phyloP scores from a whole-genome alignment of 805 yeast genomes.

The Zygoascus bituminiphila region DNA sequence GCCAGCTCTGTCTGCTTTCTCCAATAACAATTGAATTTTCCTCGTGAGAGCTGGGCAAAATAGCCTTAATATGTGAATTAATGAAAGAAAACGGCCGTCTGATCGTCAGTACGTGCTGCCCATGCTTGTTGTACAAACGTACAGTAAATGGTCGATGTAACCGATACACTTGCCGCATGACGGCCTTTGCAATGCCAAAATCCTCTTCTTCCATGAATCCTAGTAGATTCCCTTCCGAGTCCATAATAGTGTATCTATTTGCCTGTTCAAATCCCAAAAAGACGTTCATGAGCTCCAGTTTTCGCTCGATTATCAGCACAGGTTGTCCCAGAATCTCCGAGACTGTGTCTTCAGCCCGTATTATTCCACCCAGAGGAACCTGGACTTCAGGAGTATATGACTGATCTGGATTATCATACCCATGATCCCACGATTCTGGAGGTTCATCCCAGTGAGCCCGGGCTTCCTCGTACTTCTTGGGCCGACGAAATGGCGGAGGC shows the following conservation, averaged over 20 bases:
- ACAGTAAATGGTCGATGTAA: slow-evolving; percentile 68
- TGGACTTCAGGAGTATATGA: background rate
- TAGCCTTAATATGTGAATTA: slow-evolving; percentile 76
- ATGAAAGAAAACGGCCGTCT: slow-evolving; percentile 80
- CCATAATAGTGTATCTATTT: slow-evolving; percentile 63
- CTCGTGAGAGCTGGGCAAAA: slow-evolving; percentile 43
- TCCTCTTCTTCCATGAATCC: slow-evolving; percentile 84
- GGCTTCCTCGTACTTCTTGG: background rate
- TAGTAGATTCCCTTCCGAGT: slow-evolving; percentile 60
- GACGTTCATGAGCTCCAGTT: slow-evolving; percentile 80
- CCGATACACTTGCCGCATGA: slow-evolving; percentile 77
- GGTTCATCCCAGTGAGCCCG: background rate
- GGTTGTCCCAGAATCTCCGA: slow-evolving; percentile 65
- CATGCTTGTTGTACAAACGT: slow-evolving; percentile 28
- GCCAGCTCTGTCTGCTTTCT: slow-evolving; percentile 90
- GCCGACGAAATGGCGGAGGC: slow-evolving; percentile 4
- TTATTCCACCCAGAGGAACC: slow-evolving; percentile 35
- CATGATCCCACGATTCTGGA: background rate
- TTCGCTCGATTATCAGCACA: slow-evolving; percentile 77
- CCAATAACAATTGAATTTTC: slow-evolving; percentile 51
- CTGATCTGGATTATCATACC: slow-evolving; percentile 5
- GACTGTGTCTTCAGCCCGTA: slow-evolving; percentile 51
- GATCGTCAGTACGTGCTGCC: slow-evolving; percentile 37
- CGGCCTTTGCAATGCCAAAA: slow-evolving; percentile 52
- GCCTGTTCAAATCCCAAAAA: slow-evolving; percentile 89